These are phyloP conservation scores for Salix caprea DNA, from an alignment of 345 rosid genomes.

Conservation along the genomic window DNA sequence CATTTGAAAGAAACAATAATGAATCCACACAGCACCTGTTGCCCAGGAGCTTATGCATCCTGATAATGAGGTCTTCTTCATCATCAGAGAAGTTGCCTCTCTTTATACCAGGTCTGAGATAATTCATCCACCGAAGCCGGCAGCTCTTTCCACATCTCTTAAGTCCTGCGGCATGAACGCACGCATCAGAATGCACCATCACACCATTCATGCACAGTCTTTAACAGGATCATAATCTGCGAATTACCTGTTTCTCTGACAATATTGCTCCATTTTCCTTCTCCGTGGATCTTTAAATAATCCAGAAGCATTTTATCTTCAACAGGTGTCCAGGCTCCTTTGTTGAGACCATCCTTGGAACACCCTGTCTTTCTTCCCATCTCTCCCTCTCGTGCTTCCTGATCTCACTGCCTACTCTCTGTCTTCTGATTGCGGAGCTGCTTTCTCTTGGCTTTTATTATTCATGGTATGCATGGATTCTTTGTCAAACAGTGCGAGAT, in stretches of 20 bases:
- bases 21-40: conserved; percentile 23
- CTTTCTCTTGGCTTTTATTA: not conserved
- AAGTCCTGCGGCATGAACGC: conserved; percentile 11
- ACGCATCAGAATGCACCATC: not conserved
- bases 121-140: conserved; percentile 34
- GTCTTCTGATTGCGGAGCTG: no score
- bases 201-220: not conserved
- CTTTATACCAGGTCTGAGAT: conserved; percentile 30
- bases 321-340: conserved; percentile 32
- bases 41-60: conserved; percentile 39
- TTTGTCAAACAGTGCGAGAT: not conserved
- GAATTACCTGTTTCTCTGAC: conserved; percentile 20
- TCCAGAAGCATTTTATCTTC: conserved; percentile 32
- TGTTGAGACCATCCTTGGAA: conserved; percentile 26
- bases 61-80: conserved; percentile 37
- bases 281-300: conserved; percentile 25
- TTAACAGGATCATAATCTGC: no score
- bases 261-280: conserved; percentile 34
- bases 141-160: conserved; percentile 38
- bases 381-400: not conserved
- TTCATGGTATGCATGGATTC: not conserved
- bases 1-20: not conserved
- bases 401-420: not conserved
- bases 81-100: conserved; percentile 30
- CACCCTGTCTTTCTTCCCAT: conserved; percentile 25